phyloP scores from a whole-genome alignment of 2,329 filamentous ascomycete species.

The Nemania diffusa region DNA sequence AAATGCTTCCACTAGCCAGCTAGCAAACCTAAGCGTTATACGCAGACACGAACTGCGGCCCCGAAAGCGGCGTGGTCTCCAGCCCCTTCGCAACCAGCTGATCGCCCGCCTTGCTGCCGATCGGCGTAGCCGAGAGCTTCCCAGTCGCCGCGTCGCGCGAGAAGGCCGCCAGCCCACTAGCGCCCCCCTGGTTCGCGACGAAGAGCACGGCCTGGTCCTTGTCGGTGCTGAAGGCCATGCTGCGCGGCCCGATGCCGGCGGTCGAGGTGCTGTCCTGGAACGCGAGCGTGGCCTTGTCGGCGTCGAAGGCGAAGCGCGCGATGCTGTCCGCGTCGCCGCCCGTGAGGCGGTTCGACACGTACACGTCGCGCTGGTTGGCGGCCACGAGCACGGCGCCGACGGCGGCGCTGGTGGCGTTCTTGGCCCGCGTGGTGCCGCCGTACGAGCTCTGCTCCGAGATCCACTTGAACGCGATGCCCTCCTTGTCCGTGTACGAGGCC shows the following conservation, averaged over 20 bases:
- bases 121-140: conserved; percentile 36
- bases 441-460: conserved; percentile 56
- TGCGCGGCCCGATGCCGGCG: conserved; percentile 54
- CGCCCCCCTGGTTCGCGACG: conserved; percentile 59
- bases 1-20: not conserved
- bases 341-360: conserved; percentile 63
- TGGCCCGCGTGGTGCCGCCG: conserved; percentile 50
- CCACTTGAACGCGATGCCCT: conserved; percentile 50
- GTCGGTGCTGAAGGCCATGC: conserved; percentile 56
- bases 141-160: conserved; percentile 43
- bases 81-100: conserved; percentile 35
- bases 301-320: conserved; percentile 55
- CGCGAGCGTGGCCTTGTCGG: conserved; percentile 26
- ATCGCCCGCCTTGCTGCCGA: conserved; percentile 35
- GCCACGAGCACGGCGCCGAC: conserved; percentile 59
- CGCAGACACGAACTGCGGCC: conserved; percentile 47
- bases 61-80: conserved; percentile 33
- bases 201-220: conserved; percentile 52
- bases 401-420: conserved; percentile 52
- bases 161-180: conserved; percentile 54
- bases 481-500: conserved; percentile 52
- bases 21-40: not conserved
- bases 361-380: conserved; percentile 56
- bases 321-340: conserved; percentile 59
- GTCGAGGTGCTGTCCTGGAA: conserved; percentile 41